Evolutionary conservation across 345 rosid genomes (phyloP), one percentile per base, ranked within the genome.

Genomic region (Punica granatum): DNA sequence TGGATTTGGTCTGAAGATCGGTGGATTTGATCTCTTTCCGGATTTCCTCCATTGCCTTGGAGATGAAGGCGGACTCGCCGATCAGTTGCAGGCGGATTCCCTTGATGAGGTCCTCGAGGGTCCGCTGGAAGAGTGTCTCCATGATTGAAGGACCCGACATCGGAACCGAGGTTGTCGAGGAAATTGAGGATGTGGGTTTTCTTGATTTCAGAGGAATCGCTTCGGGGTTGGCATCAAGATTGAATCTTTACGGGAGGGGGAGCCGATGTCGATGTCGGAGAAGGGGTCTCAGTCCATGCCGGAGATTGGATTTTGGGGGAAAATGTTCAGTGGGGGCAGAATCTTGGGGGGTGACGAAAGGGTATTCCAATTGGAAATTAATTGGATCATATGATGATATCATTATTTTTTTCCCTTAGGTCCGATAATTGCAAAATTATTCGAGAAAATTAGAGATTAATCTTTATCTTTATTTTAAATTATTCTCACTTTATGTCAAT

Each of bases 91-190:
- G 89, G 39, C 98, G 90, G 35, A 87, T 73, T 41, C 85, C 87
- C 79, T 88, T 94, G 81, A 94, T 94, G 5, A 94, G 81, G 73
- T 94, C 93, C 62, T 89, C 99, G 56, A 91, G 81, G 65, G 78
- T 83, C 39, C 99, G 92, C 70, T 94, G 99, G 78, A 94, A 94
- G 33, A 94, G 84, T 71, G 78, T 73, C 65, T 89, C 98, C 89
- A 91, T 89, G 11, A 94, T 79, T n/a, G 98, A 88, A 68, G 82
- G 68, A 0, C 86, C 78, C 61, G 90, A 82, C 97, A 89, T 87
- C 44, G 13, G 35, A 18, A 10, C 64, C 42, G 42, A 25, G 69
- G 33, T 33, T 14, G 33, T 15, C 42, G 64, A 59, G 28, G 44
- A 30, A 44, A 62, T 35, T 25, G 14, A 28, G 49, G 31, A 54